These are phyloP conservation scores for Xanthoconium purpureum DNA, from an alignment of 768 basidiomycete species.

Conservation along the genomic window DNA sequence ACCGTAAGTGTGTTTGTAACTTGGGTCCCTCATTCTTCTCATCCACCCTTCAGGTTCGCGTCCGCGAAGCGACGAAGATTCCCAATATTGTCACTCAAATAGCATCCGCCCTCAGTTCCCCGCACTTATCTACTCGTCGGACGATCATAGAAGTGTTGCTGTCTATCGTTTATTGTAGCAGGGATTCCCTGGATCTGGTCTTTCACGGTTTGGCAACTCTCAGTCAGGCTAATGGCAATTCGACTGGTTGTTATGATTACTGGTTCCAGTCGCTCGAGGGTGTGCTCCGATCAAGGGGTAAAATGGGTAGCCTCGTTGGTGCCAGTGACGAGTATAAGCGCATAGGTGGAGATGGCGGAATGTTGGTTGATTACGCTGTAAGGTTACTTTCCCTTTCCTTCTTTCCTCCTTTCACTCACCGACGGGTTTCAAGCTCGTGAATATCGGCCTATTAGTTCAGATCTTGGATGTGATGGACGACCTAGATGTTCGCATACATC, in stretches of 20 bases:
- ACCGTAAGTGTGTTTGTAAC: slow-evolving; percentile 37
- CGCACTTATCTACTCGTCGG: slow-evolving; percentile 75
- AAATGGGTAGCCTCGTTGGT: slow-evolving; percentile 94
- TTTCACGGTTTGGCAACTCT: slow-evolving; percentile 71
- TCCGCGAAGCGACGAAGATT: slow-evolving; percentile 71
- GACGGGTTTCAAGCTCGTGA: slow-evolving; percentile 35
- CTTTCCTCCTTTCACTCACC: slow-evolving; percentile 11
- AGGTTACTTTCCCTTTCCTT: slow-evolving; percentile 27
- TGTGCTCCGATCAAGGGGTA: slow-evolving; percentile 78
- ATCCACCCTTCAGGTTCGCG: slow-evolving; percentile 48
- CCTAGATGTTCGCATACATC: slow-evolving; percentile 79
- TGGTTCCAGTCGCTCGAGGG: slow-evolving; percentile 86
- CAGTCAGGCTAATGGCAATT: slow-evolving; percentile 59
- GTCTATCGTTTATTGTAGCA: slow-evolving; percentile 67
- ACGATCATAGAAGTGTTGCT: slow-evolving; percentile 74
- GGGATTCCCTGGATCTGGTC: slow-evolving; percentile 62
- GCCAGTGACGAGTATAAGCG: slow-evolving; percentile 87
- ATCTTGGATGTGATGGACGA: slow-evolving; percentile 69
- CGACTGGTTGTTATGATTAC: slow-evolving; percentile 67
- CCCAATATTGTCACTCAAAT: slow-evolving; percentile 74
- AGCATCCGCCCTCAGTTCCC: slow-evolving; percentile 77
- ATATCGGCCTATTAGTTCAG: slow-evolving; percentile 68
- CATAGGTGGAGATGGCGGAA: slow-evolving; percentile 59
- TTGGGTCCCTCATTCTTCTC: background rate
- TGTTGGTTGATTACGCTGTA: slow-evolving; percentile 85